A percentile compares a stretch with the other conserved stretches of the same genome.
These are phyloP conservation scores for Phytophthora boehmeriae DNA, from an alignment of 352 stramenopile species.

Conservation along the genomic window DNA sequence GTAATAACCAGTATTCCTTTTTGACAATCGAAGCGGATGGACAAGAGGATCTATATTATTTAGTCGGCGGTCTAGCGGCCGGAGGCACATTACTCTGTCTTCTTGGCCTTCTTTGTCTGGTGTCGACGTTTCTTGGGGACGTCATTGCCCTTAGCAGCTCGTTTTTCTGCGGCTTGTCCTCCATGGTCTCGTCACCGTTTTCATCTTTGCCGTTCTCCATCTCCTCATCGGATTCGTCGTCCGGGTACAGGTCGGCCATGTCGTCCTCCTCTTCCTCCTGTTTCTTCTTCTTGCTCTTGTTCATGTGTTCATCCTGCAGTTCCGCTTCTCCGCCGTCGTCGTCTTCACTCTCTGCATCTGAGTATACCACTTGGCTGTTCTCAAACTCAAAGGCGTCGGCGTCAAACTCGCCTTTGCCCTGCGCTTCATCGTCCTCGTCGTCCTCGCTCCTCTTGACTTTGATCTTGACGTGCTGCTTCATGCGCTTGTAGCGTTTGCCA, in stretches of 20 bases:
- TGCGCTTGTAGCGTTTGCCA: conserved; percentile 85
- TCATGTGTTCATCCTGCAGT: conserved; percentile 17
- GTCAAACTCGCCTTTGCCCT: conserved; percentile 59
- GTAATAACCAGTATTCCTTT: conserved; percentile 29
- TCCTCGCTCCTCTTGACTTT: conserved; percentile 36
- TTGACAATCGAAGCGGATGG: conserved; percentile 16
- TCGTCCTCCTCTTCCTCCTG: conserved; percentile 45
- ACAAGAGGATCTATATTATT: conserved; percentile 38
- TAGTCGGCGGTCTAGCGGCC: conserved; percentile 1
- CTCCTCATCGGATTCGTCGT: conserved; percentile 49
- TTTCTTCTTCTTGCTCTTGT: conserved; percentile 25
- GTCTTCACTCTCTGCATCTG: conserved; percentile 63
- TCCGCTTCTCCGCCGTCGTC: conserved; percentile 31
- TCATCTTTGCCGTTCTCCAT: conserved; percentile 24
- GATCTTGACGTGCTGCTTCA: conserved; percentile 79
- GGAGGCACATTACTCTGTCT: conserved; percentile 11
- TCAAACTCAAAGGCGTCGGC: conserved; percentile 86
- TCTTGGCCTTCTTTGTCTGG: conserved; percentile 35
- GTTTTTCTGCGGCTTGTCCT: conserved; percentile 52
- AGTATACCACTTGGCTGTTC: conserved; percentile 75
- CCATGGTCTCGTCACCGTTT: conserved; percentile 43
- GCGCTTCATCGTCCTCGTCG: conserved; percentile 34
- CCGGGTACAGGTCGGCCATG: conserved; percentile 69
- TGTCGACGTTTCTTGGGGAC: conserved; percentile 38
- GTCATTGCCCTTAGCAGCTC: conserved; percentile 32